Conservation (phyloP, 176 grass and related monocot species). For the Secale cereale region DNA sequence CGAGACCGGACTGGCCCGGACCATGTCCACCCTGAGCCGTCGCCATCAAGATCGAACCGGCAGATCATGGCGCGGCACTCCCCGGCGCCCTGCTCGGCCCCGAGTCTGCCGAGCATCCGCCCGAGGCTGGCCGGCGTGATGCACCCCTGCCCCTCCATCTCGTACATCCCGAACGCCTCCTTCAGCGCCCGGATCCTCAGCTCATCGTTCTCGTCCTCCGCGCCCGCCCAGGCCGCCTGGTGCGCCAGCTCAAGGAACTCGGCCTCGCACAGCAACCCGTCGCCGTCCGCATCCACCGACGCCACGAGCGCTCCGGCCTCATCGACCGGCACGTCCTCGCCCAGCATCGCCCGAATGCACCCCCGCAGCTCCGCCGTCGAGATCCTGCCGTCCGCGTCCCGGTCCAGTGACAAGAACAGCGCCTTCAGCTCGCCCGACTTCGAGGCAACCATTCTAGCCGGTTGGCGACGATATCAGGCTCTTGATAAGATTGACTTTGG, state of each 20-base stretch:
- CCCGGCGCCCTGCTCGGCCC: too few species aligned
- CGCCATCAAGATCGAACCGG: too few species aligned
- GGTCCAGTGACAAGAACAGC: conserved; percentile 22
- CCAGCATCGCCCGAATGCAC: conserved; percentile 36
- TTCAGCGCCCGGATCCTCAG: too few species aligned
- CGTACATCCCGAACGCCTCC: too few species aligned
- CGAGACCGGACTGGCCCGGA: too few species aligned
- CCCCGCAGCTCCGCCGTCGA: conserved; percentile 27
- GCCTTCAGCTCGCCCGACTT: background rate
- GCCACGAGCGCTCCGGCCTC: conserved; percentile 35
- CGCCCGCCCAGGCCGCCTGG: background rate
- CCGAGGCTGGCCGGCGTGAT: too few species aligned
- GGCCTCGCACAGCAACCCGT: conserved; percentile 28
- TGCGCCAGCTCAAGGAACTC: conserved; percentile 36
- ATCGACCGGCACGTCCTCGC: conserved; percentile 3
- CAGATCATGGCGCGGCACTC: too few species aligned
- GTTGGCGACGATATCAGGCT: background rate
- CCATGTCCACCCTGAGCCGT: too few species aligned
- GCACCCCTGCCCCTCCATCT: too few species aligned
- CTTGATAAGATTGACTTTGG: too few species aligned
- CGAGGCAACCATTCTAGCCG: conserved; percentile 11
- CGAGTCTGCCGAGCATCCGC: too few species aligned
- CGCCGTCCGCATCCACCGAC: conserved; percentile 40
- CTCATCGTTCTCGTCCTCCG: too few species aligned
- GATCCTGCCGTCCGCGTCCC: conserved; percentile 15